phyloP scores from a whole-genome alignment of 768 basidiomycete genomes.

The Trichaptum fuscoviolaceum region DNA sequence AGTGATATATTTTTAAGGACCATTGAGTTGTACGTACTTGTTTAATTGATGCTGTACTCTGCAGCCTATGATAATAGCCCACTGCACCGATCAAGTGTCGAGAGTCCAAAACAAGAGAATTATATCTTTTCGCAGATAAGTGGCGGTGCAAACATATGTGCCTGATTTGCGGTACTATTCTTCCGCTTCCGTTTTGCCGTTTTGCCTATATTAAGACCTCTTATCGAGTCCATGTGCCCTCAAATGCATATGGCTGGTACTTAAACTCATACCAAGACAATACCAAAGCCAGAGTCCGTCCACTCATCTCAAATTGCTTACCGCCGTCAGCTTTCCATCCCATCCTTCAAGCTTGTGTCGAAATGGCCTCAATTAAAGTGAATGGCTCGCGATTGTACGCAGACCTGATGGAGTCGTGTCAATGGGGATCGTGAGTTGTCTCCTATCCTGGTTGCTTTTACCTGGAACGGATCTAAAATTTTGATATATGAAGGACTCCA shows the following conservation, averaged over 20 bases:
- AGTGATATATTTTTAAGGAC: constrained; percentile 9
- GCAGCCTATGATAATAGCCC: background rate
- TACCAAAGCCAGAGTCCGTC: too few species aligned
- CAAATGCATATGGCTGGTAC: too few species aligned
- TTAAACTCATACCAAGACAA: too few species aligned
- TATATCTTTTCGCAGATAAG: background rate
- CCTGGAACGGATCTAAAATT: background rate
- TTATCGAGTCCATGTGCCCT: background rate
- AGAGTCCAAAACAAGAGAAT: background rate
- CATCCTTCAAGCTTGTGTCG: background rate
- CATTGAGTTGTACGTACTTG: background rate
- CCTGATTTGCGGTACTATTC: background rate
- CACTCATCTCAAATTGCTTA: too few species aligned
- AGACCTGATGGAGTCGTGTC: constrained; percentile 2
- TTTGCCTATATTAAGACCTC: background rate
- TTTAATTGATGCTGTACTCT: background rate
- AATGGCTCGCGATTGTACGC: constrained; percentile 1
- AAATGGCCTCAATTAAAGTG: background rate
- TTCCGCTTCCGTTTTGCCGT: background rate
- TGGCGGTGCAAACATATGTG: background rate
- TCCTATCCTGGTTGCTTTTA: background rate
- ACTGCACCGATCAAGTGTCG: too few species aligned
- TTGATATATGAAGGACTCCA: background rate
- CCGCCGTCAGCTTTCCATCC: too few species aligned
- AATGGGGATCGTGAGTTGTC: constrained; percentile 4